phyloP scores from a whole-genome alignment of 169 alveolate species.

The Plasmodium berghei region DNA sequence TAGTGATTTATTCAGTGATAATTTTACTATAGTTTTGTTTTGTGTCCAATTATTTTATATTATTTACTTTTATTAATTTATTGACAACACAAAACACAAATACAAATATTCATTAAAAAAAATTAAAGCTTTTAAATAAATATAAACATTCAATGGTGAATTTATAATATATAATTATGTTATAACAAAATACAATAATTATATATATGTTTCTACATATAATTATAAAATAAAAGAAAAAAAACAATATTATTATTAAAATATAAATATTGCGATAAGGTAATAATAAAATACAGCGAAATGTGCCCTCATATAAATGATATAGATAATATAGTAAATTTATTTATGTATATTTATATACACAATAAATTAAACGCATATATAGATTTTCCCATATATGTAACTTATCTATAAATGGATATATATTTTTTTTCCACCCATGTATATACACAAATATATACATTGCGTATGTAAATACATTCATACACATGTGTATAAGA shows the following conservation, averaged over 20 bases:
- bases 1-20: too few species aligned
- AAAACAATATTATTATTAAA: background rate
- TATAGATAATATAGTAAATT: background rate
- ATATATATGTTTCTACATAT: background rate
- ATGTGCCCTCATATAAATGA: background rate
- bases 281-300: background rate
- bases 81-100: background rate
- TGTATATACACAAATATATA: background rate
- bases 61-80: background rate
- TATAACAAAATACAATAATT: background rate
- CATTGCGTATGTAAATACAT: background rate
- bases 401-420: too few species aligned
- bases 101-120: background rate
- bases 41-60: too few species aligned
- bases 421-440: background rate
- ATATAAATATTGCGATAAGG: background rate
- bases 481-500: background rate
- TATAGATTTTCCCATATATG: too few species aligned
- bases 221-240: slow-evolving; percentile 1
- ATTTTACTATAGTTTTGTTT: too few species aligned
- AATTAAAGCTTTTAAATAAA: slow-evolving; percentile 10
- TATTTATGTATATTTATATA: background rate
- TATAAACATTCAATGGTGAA: background rate
- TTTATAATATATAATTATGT: slow-evolving; percentile 4
- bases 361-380: background rate